phyloP scores from a whole-genome alignment of 2,329 filamentous ascomycete genomes.

The Huntiella omanensis region DNA sequence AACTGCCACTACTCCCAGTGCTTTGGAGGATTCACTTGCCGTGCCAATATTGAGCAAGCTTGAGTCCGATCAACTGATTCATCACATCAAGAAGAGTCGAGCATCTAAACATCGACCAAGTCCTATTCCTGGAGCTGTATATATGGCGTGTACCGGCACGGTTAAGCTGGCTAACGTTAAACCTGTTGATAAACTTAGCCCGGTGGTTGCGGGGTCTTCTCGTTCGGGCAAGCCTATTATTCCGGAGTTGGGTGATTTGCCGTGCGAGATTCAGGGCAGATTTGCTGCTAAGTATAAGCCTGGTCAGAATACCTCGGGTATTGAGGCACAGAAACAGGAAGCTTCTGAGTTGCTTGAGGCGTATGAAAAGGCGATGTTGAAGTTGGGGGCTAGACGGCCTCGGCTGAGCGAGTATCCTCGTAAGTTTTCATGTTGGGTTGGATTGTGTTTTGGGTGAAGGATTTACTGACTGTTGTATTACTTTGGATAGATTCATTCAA shows the following conservation, averaged over 20 bases:
- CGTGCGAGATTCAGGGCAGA: slow-evolving; percentile 25
- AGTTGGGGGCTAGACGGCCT: slow-evolving; percentile 23
- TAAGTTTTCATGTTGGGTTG: slow-evolving; percentile 13
- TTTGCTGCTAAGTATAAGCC: slow-evolving; percentile 25
- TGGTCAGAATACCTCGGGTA: slow-evolving; percentile 20
- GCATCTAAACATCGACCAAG: slow-evolving; percentile 22
- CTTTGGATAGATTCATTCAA: slow-evolving; percentile 22
- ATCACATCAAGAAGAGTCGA: slow-evolving; percentile 22
- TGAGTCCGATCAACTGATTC: slow-evolving; percentile 17
- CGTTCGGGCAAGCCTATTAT: slow-evolving; percentile 22
- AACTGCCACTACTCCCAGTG: background rate
- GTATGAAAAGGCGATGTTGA: slow-evolving; percentile 24
- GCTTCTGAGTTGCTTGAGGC: slow-evolving; percentile 22
- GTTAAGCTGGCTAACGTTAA: slow-evolving; percentile 25
- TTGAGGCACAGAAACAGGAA: slow-evolving; percentile 24
- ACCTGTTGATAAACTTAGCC: slow-evolving; percentile 26
- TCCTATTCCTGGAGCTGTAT: slow-evolving; percentile 21
- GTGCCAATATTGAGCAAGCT: slow-evolving; percentile 12
- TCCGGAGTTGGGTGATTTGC: slow-evolving; percentile 21
- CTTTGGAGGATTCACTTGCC: slow-evolving; percentile 18
- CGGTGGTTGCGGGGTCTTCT: slow-evolving; percentile 23
- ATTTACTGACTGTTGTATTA: too few relatives aligned
- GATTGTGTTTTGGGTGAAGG: slow-evolving; percentile 3
- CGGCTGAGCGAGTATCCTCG: slow-evolving; percentile 29
- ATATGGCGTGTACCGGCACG: slow-evolving; percentile 21